Percentiles rank a stretch among this genome's conserved stretches.
These are phyloP conservation scores for Penicillium paradoxum DNA, from an alignment of 495 filamentous ascomycete species.

Conservation along the genomic window DNA sequence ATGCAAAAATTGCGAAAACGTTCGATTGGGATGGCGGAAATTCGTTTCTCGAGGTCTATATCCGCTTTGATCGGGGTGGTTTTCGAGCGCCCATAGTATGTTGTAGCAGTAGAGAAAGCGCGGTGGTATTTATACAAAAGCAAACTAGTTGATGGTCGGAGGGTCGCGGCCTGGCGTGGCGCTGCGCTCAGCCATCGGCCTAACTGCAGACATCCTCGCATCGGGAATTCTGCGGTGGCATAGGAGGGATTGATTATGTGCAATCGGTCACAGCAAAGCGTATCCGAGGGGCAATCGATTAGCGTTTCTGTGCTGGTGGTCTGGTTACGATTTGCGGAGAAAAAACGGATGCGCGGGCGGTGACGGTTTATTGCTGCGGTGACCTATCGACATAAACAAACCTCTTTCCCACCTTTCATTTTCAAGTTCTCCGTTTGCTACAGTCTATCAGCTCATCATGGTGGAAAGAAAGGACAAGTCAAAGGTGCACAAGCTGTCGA, in stretches of 20 bases:
- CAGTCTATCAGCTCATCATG: slow-evolving; percentile 23
- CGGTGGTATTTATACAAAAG: slow-evolving; percentile 22
- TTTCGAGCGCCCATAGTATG: slow-evolving; percentile 33
- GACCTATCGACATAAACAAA: slow-evolving; percentile 34
- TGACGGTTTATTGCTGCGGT: slow-evolving; percentile 14
- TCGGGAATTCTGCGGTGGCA: slow-evolving; percentile 42
- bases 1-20: slow-evolving; percentile 96
- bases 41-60: slow-evolving; percentile 69
- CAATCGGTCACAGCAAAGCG: not conserved
- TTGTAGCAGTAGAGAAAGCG: slow-evolving; percentile 37
- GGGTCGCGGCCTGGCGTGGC: slow-evolving; percentile 36
- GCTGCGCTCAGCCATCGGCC: slow-evolving; percentile 48
- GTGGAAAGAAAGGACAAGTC: slow-evolving; percentile 73
- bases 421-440: not conserved
- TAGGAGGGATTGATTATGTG: slow-evolving; percentile 19
- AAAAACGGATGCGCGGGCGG: slow-evolving; percentile 27
- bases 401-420: slow-evolving; percentile 15
- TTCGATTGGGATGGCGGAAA: slow-evolving; percentile 81
- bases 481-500: slow-evolving; percentile 87
- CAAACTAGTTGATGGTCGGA: slow-evolving; percentile 28
- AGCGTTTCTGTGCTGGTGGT: not conserved
- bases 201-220: slow-evolving; percentile 55
- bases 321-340: slow-evolving; percentile 21
- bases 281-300: not conserved
- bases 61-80: slow-evolving; percentile 17